Conservation (phyloP, 257 asterid genomes). For the Fraxinus anomala region DNA sequence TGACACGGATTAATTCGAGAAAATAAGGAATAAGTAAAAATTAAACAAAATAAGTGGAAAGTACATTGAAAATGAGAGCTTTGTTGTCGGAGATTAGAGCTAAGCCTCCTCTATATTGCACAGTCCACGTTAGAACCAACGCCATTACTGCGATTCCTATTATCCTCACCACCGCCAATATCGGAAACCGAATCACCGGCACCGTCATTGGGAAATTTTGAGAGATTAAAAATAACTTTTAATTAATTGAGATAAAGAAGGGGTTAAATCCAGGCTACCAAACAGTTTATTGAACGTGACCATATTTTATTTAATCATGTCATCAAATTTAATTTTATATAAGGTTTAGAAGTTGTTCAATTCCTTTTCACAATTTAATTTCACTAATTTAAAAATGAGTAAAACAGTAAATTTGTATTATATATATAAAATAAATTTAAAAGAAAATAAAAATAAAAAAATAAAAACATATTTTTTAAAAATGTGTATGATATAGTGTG, state of each 20-base stretch:
- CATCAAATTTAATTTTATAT: too few species aligned
- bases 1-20: neutral
- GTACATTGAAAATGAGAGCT: slow-evolving; percentile 72
- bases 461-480: too few species aligned
- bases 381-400: too few species aligned
- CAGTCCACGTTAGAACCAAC: slow-evolving; percentile 59
- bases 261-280: too few species aligned
- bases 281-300: too few species aligned
- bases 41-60: neutral
- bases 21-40: neutral
- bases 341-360: too few species aligned
- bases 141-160: slow-evolving; percentile 57
- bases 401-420: too few species aligned
- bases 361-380: too few species aligned
- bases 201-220: slow-evolving; percentile 47
- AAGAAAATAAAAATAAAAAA: too few species aligned
- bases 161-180: slow-evolving; percentile 50
- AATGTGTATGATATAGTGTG: too few species aligned
- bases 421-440: too few species aligned
- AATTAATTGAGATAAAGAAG: neutral
- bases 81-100: slow-evolving; percentile 72
- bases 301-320: too few species aligned
- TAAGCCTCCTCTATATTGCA: slow-evolving; percentile 84
- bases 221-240: neutral
- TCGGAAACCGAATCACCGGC: slow-evolving; percentile 70